phyloP scores from a whole-genome alignment of 2,329 filamentous ascomycete species.

The Aspergillus bombycis region DNA sequence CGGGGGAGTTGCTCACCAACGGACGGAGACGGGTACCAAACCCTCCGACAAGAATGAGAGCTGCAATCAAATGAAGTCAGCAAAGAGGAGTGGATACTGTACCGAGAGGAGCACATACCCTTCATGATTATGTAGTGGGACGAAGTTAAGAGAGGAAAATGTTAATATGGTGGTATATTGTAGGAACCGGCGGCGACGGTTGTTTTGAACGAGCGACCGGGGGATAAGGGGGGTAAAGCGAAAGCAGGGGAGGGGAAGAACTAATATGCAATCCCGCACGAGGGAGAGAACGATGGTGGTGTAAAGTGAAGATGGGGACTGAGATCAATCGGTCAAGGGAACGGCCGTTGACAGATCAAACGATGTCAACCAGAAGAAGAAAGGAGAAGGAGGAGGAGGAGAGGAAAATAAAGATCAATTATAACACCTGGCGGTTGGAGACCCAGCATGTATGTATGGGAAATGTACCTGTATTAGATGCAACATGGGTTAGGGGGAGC shows the following conservation, averaged over 20 bases:
- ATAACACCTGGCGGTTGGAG: conserved; percentile 5
- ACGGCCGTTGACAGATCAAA: conserved; percentile 6
- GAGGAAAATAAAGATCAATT: conserved; percentile 16
- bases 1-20: conserved; percentile 65
- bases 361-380: conserved; percentile 4
- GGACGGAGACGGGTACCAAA: conserved; percentile 97
- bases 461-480: not conserved
- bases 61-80: conserved; percentile 50
- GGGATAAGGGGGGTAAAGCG: conserved; percentile 3
- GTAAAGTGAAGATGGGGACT: not conserved
- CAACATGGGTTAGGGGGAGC: not conserved
- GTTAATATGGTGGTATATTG: not conserved
- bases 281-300: conserved; percentile 3
- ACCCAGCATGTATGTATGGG: conserved; percentile 9
- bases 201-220: conserved; percentile 5
- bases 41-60: conserved; percentile 97
- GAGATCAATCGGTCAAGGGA: conserved; percentile 2
- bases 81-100: conserved; percentile 14
- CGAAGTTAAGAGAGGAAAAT: not conserved
- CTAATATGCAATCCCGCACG: not conserved
- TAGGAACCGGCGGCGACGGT: not conserved
- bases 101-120: conserved; percentile 37
- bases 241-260: conserved; percentile 1
- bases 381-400: conserved; percentile 13
- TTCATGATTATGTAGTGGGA: conserved; percentile 42